Evolutionary conservation across 176 grass and related monocot genomes (phyloP).

Genomic region (Musa schizocarpa): DNA sequence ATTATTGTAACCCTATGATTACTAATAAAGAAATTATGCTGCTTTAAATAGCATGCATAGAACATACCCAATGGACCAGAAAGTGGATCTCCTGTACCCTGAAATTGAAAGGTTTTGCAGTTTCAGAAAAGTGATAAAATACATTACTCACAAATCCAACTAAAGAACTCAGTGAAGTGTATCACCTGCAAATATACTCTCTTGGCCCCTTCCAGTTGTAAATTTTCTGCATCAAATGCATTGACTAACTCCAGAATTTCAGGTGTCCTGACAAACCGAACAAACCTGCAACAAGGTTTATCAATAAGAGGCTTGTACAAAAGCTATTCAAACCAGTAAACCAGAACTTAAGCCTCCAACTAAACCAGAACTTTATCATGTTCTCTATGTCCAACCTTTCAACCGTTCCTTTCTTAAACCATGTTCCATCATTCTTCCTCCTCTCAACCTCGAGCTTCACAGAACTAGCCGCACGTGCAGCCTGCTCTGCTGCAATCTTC

Average conservation of each 20-base stretch:
- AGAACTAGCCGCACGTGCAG: constrained; percentile 23
- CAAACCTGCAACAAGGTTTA: constrained; percentile 52
- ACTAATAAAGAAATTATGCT: constrained; percentile 10
- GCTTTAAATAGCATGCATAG: constrained; percentile 1
- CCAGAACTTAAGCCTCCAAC: constrained; percentile 21
- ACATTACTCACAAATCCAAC: neutral
- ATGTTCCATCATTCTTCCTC: constrained; percentile 26
- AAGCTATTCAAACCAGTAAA: neutral
- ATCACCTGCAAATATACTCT: constrained; percentile 63
- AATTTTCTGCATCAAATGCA: constrained; percentile 65
- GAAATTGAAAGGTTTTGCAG: constrained; percentile 22
- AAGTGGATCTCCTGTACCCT: constrained; percentile 50
- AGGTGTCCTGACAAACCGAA: constrained; percentile 83
- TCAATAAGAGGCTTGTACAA: too few relatives aligned
- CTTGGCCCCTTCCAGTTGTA: constrained; percentile 85
- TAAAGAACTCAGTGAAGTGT: neutral
- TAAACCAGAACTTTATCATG: neutral
- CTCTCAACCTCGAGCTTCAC: constrained; percentile 66
- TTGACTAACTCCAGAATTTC: constrained; percentile 76
- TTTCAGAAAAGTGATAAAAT: constrained; percentile 33
- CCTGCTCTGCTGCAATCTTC: constrained; percentile 74
- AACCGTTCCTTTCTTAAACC: constrained; percentile 90
- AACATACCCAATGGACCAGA: constrained; percentile 47
- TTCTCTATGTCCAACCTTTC: constrained; percentile 44
- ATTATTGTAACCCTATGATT: neutral